Conservation (phyloP, 805 yeast species). For the Sporopachydermia quercuum region DNA sequence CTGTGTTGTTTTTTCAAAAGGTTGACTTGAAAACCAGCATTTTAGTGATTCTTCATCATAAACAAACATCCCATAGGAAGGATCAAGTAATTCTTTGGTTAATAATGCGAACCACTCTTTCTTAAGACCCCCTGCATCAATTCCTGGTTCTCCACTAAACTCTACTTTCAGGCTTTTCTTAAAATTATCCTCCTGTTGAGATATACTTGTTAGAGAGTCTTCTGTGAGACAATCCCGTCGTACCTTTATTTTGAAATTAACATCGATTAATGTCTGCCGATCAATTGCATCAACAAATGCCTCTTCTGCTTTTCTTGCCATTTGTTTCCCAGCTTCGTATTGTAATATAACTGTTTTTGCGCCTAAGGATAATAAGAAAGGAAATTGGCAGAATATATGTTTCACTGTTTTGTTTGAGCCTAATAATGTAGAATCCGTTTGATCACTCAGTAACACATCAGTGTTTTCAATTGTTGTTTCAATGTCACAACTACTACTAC, state of each 20-base stretch:
- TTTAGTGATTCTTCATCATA: constrained; percentile 53
- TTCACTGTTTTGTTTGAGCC: too few species aligned
- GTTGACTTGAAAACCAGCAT: constrained; percentile 48
- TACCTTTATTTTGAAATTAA: constrained; percentile 53
- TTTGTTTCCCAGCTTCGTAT: constrained; percentile 62
- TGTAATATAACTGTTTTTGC: constrained; percentile 70
- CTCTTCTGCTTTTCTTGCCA: constrained; percentile 82
- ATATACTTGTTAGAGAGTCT: constrained; percentile 49
- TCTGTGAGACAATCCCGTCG: constrained; percentile 51
- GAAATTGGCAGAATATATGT: constrained; percentile 67
- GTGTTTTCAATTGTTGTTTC: neutral
- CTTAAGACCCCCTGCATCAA: constrained; percentile 89
- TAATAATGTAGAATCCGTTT: too few species aligned
- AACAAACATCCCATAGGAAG: constrained; percentile 49
- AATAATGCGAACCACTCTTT: constrained; percentile 87
- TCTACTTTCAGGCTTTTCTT: constrained; percentile 66
- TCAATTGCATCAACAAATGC: constrained; percentile 70
- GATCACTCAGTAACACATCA: too few species aligned
- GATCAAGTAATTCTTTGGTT: constrained; percentile 54
- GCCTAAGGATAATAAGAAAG: constrained; percentile 70
- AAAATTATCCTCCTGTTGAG: constrained; percentile 42
- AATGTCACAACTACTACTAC: constrained; percentile 3
- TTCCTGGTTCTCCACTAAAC: constrained; percentile 79
- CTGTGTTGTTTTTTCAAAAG: constrained; percentile 14
- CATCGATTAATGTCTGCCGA: constrained; percentile 43